Conservation (phyloP, 1,139 yeast genomes). For the Candida glucosophila region DNA sequence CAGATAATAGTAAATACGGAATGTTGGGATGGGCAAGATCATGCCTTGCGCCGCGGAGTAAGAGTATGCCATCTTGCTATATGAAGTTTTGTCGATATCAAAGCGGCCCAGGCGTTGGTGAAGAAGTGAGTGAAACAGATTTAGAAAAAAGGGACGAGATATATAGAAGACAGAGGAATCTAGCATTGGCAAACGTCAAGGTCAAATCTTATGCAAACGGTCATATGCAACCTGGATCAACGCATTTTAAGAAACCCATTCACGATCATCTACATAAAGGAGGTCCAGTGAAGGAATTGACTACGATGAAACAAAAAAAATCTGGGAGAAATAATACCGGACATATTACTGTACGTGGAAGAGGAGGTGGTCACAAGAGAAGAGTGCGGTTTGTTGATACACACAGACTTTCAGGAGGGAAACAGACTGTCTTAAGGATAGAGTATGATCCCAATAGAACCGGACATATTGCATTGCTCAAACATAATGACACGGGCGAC, state of each 20-base stretch:
- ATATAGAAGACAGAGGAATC: slow-evolving; percentile 63
- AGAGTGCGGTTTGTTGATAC: slow-evolving; percentile 80
- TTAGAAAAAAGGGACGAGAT: slow-evolving; percentile 73
- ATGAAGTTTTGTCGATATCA: slow-evolving; percentile 4
- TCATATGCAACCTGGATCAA: slow-evolving; percentile 71
- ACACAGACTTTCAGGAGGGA: slow-evolving; percentile 58
- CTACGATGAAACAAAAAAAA: slow-evolving; percentile 61
- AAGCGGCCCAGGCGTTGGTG: slow-evolving; percentile 9
- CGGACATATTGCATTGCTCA: slow-evolving; percentile 83
- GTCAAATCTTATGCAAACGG: slow-evolving; percentile 71
- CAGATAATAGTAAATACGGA: too few relatives aligned
- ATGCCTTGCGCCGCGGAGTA: too few relatives aligned
- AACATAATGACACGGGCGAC: slow-evolving; percentile 53
- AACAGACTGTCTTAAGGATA: slow-evolving; percentile 73
- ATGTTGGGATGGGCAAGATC: slow-evolving; percentile 6
- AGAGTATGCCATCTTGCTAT: too few relatives aligned
- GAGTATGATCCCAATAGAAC: slow-evolving; percentile 96
- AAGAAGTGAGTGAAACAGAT: slow-evolving; percentile 36
- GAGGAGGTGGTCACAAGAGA: slow-evolving; percentile 95
- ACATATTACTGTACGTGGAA: slow-evolving; percentile 81
- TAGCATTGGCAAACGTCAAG: slow-evolving; percentile 60
- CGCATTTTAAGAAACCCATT: slow-evolving; percentile 84
- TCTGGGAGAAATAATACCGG: slow-evolving; percentile 93
- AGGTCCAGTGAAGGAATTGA: slow-evolving; percentile 66
- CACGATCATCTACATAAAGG: slow-evolving; percentile 86